Base-by-base conservation (phyloP, 2,329 filamentous ascomycete genomes). In the Microdochium nivale region DNA sequence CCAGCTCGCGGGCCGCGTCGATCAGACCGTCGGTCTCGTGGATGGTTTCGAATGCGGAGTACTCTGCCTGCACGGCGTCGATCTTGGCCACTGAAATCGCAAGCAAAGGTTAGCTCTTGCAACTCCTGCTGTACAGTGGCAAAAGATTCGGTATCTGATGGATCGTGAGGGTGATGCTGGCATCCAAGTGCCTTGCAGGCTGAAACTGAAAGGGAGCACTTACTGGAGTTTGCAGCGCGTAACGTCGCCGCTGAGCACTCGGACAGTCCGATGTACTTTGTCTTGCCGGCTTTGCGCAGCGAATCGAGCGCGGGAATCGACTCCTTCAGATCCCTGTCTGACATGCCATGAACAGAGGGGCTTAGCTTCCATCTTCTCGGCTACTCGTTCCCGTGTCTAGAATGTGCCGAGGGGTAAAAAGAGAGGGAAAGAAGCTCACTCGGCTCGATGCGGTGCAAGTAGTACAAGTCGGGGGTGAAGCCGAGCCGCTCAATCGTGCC, bases 251-350 rank as follows among this genome's bases (percentile, higher is more conserved):
- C 71, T 2, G 72, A 75, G 54, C 72, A 74, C 52, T 76, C 73
- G 0, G 71, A 75, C 0, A 76, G 64, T 13, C 72, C 73, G 49
- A 76, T 75, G 50, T 73, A 75, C 59, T 74, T 75, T n/a, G 72
- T 74, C 59, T 74, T 75, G 4, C 73, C 72, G 0, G 67, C 66
- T 51, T 67, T 70, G 46, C 72, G 70, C 49, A 77, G 65, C 50
- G 69, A 67, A 53, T 77, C 72, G 33, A 37, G 33, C 33, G 33
- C 33, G 13, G 33, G 33, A 37, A 37, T 37, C 33, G 33, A 37
- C n/a, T 37, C 33, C 33, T 37, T 19, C 11, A 37, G 33, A 14
- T 14, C 13, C 13, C 13, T 37, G 33, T 37, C 33, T 37, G n/a
- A 30, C 5, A 30, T 30, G 27, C 27, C 27, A 30, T 11, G 27